Conservation (phyloP, 768 basidiomycete genomes). For the Leccinum disarticulatum region DNA sequence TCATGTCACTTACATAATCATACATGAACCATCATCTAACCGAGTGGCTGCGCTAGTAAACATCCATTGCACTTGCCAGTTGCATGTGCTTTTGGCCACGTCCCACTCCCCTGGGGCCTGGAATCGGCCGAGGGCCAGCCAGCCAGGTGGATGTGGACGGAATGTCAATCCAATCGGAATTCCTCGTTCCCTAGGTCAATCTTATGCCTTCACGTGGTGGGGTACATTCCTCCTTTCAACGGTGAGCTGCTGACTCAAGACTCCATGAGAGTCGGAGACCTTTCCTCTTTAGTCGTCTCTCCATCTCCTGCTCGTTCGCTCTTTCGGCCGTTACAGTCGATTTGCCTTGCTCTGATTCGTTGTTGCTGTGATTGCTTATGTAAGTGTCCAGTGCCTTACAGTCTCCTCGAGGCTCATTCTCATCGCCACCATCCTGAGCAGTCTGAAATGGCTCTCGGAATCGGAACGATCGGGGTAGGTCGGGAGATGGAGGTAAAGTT, state of each 20-base stretch:
- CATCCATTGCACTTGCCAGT: neutral
- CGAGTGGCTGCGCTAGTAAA: slow-evolving; percentile 1
- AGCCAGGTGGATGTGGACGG: neutral
- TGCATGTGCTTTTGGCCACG: slow-evolving; percentile 2
- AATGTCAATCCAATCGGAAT: slow-evolving; percentile 14
- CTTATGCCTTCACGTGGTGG: too few species aligned
- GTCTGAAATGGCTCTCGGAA: slow-evolving; percentile 10
- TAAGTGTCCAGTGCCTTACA: slow-evolving; percentile 12
- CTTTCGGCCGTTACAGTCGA: neutral
- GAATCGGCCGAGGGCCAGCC: neutral
- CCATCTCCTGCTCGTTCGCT: neutral
- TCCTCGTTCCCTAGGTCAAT: neutral
- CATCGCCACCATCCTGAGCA: slow-evolving; percentile 22
- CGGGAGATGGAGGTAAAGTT: slow-evolving; percentile 18
- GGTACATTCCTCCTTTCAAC: too few species aligned
- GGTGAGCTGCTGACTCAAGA: too few species aligned
- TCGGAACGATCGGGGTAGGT: slow-evolving; percentile 15
- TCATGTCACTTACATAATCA: slow-evolving; percentile 13
- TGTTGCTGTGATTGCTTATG: neutral
- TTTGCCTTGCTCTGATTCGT: neutral
- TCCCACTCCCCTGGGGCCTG: neutral
- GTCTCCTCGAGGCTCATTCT: slow-evolving; percentile 20
- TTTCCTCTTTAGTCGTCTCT: neutral
- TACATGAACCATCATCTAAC: neutral
- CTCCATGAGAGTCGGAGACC: neutral